Evolutionary conservation across 495 filamentous ascomycete genomes (phyloP).

Genomic region (Aspergillus hancockii): DNA sequence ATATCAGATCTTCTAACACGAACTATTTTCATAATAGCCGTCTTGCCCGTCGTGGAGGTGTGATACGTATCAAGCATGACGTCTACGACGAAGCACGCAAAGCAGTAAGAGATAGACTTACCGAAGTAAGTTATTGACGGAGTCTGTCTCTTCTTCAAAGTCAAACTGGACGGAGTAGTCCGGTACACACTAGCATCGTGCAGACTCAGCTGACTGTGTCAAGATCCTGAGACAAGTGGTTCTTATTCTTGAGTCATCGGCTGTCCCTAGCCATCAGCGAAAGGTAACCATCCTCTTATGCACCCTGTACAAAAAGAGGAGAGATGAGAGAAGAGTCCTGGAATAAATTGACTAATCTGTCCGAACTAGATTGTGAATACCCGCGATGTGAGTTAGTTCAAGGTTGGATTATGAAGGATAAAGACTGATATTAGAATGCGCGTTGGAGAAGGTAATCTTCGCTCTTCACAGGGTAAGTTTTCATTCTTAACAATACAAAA

Average conservation of each 20-base stretch:
- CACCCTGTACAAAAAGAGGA: no score
- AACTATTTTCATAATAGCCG: constrained; percentile 42
- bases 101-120: constrained; percentile 53
- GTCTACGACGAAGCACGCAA: constrained; percentile 73
- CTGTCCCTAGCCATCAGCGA: constrained; percentile 12
- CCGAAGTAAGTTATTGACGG: no score
- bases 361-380: constrained; percentile 52
- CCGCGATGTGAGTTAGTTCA: constrained; percentile 56
- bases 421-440: neutral
- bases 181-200: no score
- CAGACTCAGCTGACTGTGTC: neutral
- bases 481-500: neutral
- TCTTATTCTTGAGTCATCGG: constrained; percentile 12
- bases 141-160: no score
- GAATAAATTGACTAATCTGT: constrained; percentile 1
- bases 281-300: constrained; percentile 16
- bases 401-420: neutral
- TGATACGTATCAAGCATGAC: constrained; percentile 65
- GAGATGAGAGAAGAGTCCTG: neutral
- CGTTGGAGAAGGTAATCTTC: constrained; percentile 56
- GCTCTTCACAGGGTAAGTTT: constrained; percentile 49
- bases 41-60: constrained; percentile 75
- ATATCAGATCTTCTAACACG: neutral
- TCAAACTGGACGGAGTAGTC: no score
- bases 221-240: constrained; percentile 27